These are phyloP conservation scores for Ampelocalamus luodianensis DNA, from an alignment of 176 grass and related monocot species.

Conservation along the genomic window DNA sequence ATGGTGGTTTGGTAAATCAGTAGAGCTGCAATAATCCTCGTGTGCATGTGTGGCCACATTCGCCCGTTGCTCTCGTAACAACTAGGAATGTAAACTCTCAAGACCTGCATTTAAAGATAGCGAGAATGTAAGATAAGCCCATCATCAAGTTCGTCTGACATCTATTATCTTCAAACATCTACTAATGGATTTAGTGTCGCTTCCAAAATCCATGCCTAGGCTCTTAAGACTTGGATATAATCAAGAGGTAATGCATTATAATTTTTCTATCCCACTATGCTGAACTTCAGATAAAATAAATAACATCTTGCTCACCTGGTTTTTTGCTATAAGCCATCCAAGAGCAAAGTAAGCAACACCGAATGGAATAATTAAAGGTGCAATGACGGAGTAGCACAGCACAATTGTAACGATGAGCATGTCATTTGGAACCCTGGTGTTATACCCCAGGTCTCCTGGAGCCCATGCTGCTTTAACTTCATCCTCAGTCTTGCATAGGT, in stretches of 20 bases:
- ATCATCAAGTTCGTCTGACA: background rate
- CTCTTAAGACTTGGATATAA: background rate
- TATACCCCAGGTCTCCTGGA: conserved; percentile 69
- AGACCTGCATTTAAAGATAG: conserved; percentile 47
- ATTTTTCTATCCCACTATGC: background rate
- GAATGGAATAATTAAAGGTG: conserved; percentile 87
- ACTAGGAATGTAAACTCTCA: conserved; percentile 75
- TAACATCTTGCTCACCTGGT: conserved; percentile 62
- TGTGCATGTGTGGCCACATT: conserved; percentile 98
- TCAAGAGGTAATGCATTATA: background rate
- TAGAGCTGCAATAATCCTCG: conserved; percentile 62
- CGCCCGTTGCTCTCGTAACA: conserved; percentile 85
- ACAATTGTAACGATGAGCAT: conserved; percentile 88
- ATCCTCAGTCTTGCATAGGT: conserved; percentile 92
- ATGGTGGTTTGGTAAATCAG: conserved; percentile 85
- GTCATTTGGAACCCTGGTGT: conserved; percentile 82
- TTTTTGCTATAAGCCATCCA: conserved; percentile 84
- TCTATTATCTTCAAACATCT: background rate
- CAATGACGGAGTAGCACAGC: conserved; percentile 90
- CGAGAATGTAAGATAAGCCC: background rate
- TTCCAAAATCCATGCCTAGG: background rate
- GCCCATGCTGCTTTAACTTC: conserved; percentile 81
- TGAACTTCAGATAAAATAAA: conserved; percentile 20
- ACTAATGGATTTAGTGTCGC: background rate
- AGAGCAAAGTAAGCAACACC: conserved; percentile 82